These are phyloP conservation scores for Saccharomyces paradoxus DNA, from an alignment of 805 yeast genomes.

Conservation along the genomic window DNA sequence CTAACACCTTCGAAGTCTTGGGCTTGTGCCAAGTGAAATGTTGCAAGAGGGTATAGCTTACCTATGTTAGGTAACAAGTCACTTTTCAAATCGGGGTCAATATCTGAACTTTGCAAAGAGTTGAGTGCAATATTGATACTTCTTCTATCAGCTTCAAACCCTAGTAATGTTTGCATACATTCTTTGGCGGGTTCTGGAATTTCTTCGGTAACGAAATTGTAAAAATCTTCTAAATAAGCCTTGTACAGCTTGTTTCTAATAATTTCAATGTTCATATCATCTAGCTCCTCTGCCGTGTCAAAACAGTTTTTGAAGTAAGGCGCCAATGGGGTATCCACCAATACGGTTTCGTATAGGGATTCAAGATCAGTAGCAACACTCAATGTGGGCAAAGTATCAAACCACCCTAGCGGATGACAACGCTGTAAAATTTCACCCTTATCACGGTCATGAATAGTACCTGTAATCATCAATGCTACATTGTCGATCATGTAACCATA, in stretches of 20 bases:
- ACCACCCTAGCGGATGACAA: conserved; percentile 97
- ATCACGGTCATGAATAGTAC: conserved; percentile 92
- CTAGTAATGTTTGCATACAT: conserved; percentile 68
- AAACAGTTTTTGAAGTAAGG: conserved; percentile 90
- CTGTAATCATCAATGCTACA: conserved; percentile 91
- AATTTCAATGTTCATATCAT: conserved; percentile 91
- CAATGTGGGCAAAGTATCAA: conserved; percentile 91
- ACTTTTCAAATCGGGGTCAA: conserved; percentile 63
- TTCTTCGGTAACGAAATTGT: conserved; percentile 49
- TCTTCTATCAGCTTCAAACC: conserved; percentile 92
- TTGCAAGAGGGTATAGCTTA: conserved; percentile 59
- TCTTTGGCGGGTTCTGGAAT: conserved; percentile 73
- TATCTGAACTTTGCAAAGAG: conserved; percentile 46
- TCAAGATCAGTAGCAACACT: conserved; percentile 93
- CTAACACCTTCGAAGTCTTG: conserved; percentile 75
- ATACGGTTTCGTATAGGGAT: conserved; percentile 82
- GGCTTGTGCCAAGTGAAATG: conserved; percentile 65
- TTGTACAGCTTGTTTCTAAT: conserved; percentile 85
- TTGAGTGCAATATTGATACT: conserved; percentile 85
- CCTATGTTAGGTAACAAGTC: conserved; percentile 82
- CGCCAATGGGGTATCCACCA: conserved; percentile 95
- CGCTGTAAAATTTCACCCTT: conserved; percentile 77
- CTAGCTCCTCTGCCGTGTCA: conserved; percentile 77
- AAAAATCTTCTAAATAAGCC: conserved; percentile 87
- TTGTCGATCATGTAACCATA: conserved; percentile 98